phyloP scores from a whole-genome alignment of 208 protist species.

The Acanthamoeba lenticulata region DNA sequence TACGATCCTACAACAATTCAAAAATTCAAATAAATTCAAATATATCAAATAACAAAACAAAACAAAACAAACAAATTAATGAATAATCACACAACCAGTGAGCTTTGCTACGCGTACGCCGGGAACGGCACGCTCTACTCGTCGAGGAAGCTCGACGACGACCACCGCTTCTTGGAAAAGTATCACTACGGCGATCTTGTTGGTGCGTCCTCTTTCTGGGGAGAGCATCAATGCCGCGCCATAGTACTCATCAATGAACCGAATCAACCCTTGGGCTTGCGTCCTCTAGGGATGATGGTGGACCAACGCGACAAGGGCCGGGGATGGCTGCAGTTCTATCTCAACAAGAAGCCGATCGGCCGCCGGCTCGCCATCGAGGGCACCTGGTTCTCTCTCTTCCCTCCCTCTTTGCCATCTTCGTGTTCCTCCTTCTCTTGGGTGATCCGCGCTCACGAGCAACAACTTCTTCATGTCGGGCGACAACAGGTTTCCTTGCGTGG shows the following conservation, averaged over 20 bases:
- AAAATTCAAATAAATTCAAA: no score
- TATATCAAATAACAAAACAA: no score
- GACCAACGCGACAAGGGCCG: not conserved
- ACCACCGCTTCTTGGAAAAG: not conserved
- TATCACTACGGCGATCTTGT: not conserved
- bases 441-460: no score
- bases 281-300: not conserved
- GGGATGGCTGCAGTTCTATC: not conserved
- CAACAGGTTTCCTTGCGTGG: conserved; percentile 6
- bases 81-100: not conserved
- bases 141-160: not conserved
- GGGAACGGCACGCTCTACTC: not conserved
- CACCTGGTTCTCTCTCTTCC: no score
- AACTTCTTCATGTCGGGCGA: no score
- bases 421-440: no score
- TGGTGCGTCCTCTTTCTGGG: not conserved
- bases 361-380: not conserved
- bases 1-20: not conserved
- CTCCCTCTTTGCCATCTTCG: no score
- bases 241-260: not conserved
- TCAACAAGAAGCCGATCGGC: not conserved
- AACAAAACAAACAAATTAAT: no score
- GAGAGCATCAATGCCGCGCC: not conserved
- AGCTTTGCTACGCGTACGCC: not conserved
- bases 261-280: not conserved